phyloP scores from a whole-genome alignment of 2,329 filamentous ascomycete genomes.

The Aspergillus fumigatiaffinis region DNA sequence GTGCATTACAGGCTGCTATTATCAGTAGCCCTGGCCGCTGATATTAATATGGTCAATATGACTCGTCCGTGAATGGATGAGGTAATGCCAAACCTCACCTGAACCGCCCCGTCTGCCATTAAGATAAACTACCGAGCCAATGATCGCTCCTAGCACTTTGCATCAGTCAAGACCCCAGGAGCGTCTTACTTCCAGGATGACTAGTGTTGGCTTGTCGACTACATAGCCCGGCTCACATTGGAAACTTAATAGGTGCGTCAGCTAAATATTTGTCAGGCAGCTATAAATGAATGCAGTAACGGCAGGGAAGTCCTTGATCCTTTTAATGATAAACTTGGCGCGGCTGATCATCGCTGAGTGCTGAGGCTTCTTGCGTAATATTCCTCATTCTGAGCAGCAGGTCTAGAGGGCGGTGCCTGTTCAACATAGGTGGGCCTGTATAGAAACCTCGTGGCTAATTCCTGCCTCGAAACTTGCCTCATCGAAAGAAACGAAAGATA shows the following conservation, averaged over 20 bases:
- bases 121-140: background rate
- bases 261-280: background rate
- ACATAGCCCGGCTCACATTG: background rate
- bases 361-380: background rate
- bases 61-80: background rate
- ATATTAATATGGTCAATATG: background rate
- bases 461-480: background rate
- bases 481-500: background rate
- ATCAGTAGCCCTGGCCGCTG: background rate
- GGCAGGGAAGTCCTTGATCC: background rate
- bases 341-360: background rate
- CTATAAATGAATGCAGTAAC: background rate
- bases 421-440: background rate
- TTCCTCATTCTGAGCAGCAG: too few species aligned
- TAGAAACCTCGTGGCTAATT: background rate
- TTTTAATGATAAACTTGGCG: background rate
- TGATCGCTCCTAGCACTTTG: background rate
- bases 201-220: background rate
- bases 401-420: background rate
- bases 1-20: background rate
- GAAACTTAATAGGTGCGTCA: background rate
- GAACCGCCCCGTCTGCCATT: background rate
- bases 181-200: background rate
- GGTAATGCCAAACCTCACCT: background rate
- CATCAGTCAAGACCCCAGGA: background rate